Base-by-base conservation (phyloP, 441 rosid genomes). In the Gossypium laxum region DNA sequence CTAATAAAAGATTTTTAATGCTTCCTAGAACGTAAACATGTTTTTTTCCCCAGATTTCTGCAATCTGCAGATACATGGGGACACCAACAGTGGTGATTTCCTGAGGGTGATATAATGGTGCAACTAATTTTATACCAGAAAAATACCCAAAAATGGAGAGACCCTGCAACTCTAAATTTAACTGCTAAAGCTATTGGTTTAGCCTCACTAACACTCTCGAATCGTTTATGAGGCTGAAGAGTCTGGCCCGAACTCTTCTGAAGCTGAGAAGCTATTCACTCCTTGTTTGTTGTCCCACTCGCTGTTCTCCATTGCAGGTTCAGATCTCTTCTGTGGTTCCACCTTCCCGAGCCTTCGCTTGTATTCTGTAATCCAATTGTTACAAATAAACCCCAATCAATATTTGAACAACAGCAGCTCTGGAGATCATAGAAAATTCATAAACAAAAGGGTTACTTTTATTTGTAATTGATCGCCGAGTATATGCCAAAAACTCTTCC, bases 401-500 rank as follows among this genome's bases (percentile, higher is more conserved):
- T 11, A 22, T 64, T 21, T 26, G 28, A 4, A n/a, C 1, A 30
- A 69, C 6, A 43, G 57, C 41, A 51, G 32, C n/a, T n/a, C 43
- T 1, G 43, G 45, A 11, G 18, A 64, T 0, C n/a, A 7, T 15
- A 47, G 5, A 24, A 41, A 5, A 64, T n/a, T 32, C 17, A 43
- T 54, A 30, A 2, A 50, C 0, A 18, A 57, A 59, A 0, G 32
- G 26, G n/a, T 81, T 91, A 93, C 98, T 91, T 84, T 91, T 93
- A 74, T 87, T 88, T 22, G 88, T 87, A 28, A 93, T 93, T 70
- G 90, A 88, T 15, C 85, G 85, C 61, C 98, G 97, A 24, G 98
- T 89, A 71, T 81, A 68, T 6, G 94, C 90, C 83, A 93, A 79
- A 76, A 93, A 93, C 72, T 91, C 91, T 4, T 88, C 96, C 98